A percentile compares a stretch with the other conserved stretches of the same genome.
Evolutionary conservation across 2,329 filamentous ascomycete genomes (phyloP).

Genomic region (Tolypocladium paradoxum): DNA sequence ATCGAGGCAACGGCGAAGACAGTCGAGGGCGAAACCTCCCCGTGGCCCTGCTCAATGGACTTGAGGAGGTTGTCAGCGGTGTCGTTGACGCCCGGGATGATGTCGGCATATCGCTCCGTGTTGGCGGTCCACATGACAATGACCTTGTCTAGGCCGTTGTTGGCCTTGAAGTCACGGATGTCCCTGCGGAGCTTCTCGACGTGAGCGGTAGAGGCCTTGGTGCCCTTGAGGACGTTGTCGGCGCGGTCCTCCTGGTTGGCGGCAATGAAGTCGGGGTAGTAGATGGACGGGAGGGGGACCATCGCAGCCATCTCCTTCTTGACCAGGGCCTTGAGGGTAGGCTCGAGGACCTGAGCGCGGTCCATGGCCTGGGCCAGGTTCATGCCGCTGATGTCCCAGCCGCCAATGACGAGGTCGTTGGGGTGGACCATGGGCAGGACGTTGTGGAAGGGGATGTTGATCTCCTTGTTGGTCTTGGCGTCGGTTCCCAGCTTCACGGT

Average conservation of each 20-base stretch:
- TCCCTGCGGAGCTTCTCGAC: conserved; percentile 89
- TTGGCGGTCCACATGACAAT: conserved; percentile 98
- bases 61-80: conserved; percentile 88
- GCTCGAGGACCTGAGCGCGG: conserved; percentile 87
- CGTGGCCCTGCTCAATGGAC: conserved; percentile 76
- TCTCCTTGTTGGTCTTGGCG: conserved; percentile 69
- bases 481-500: conserved; percentile 95
- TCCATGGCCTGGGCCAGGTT: conserved; percentile 90
- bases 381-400: conserved; percentile 94
- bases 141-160: conserved; percentile 82
- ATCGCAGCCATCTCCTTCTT: conserved; percentile 87
- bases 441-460: conserved; percentile 94
- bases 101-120: conserved; percentile 90
- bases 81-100: conserved; percentile 85
- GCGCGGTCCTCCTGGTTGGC: conserved; percentile 96
- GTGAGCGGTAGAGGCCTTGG: conserved; percentile 75
- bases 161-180: conserved; percentile 86
- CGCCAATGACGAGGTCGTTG: conserved; percentile 87
- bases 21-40: conserved; percentile 89
- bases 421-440: conserved; percentile 95
- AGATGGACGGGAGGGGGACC: conserved; percentile 85
- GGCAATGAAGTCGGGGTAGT: conserved; percentile 99
- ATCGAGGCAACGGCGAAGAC: conserved; percentile 94
- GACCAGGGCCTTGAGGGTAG: conserved; percentile 80
- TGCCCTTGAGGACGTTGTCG: conserved; percentile 77